Base-by-base conservation (phyloP, 129 eudicot genomes). In the Kitagawia praeruptora region DNA sequence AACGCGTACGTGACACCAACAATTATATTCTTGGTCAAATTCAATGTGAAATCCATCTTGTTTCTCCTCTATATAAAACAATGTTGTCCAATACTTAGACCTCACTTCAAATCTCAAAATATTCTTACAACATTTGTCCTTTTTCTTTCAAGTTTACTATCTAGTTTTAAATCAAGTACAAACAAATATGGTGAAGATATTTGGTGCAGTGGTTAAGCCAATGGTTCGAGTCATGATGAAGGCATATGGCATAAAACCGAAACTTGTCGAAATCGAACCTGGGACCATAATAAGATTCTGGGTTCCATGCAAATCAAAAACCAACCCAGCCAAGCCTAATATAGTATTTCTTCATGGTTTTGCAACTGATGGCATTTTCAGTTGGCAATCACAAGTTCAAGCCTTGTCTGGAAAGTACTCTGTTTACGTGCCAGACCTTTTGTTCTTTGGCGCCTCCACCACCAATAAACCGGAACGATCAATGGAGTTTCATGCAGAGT, bases 381-480 rank as follows among this genome's bases (percentile, higher is more conserved):
- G 81, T 5, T 90, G 96, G 96, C 64, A 82, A 23, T 79, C 84
- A 64, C 96, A 90, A 85, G 83, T 85, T 7, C 69, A 88, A 2
- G 69, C 84, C 7, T 85, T 88, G n/a, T 72, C 87, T 0, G 75
- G 78, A 0, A 74, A 80, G n/a, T 86, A 83, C 78, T 70, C 85
- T 0, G 84, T 88, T 64, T 86, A 88, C 76, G 88, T 91, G 48
- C 96, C 96, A 8, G 96, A 90, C 80, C 80, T 90, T 41, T 48
- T 90, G 48, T 88, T 88, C 85, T 90, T 90, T 16, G 96, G 96
- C 40, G 85, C 85, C 61, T 90, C 92, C 47, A 61, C 66, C 86
- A 88, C 92, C 25, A 41, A 79, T 34, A 81, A 64, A 27, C 40
- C 81, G 0, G 82, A 91, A 40, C 75, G 89, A 37, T 77, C 91